Evolutionary conservation across 1,139 yeast species (phyloP), one percentile per base, ranked within the genome.

Genomic region (Lodderomyces orthopsilosis): DNA sequence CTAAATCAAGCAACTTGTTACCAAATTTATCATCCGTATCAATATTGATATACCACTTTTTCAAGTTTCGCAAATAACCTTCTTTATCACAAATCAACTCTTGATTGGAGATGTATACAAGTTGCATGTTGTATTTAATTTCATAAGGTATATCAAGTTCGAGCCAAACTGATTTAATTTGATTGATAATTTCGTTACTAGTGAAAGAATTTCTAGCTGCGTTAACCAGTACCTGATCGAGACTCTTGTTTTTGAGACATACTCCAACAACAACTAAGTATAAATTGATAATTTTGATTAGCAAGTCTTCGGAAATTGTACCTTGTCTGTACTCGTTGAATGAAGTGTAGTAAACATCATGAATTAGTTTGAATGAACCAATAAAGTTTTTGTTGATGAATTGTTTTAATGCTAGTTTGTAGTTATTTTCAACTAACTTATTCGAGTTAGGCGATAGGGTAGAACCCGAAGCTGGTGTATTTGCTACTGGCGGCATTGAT

Each of bases 231-330:
- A 36, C 39, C 36, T 52, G 49, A 10, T 50, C 15, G n/a, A 63
- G 41, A 35, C 46, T 44, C 19, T 49, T 36, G 19, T 55, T 51
- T 34, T 57, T 58, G 9, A 60, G 44, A 19, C 60, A 51, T 8
- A 68, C 54, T 0, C 77, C 77, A 3, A 66, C 52, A 45, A 68
- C 66, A 2, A 68, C 62, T 48, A 70, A 57, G 48, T 72, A 71
- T 37, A 73, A 58, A 40, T 62, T 61, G 28, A 68, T 52, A 18
- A 70, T 63, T 49, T 70, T 70, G 42, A 56, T 49, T 40, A 69
- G 66, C 12, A 66, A 47, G n/a, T 51, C 48, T 42, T 63, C 66
- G 4, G 58, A 54, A 14, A 70, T 58, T 27, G 56, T 49, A 13
- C 65, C 68, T 30, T 59, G 55, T 10, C 48, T 46, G 38, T 55